These are phyloP conservation scores for Bipolaris zeicola DNA, from an alignment of 2,329 filamentous ascomycete species.

Conservation along the genomic window DNA sequence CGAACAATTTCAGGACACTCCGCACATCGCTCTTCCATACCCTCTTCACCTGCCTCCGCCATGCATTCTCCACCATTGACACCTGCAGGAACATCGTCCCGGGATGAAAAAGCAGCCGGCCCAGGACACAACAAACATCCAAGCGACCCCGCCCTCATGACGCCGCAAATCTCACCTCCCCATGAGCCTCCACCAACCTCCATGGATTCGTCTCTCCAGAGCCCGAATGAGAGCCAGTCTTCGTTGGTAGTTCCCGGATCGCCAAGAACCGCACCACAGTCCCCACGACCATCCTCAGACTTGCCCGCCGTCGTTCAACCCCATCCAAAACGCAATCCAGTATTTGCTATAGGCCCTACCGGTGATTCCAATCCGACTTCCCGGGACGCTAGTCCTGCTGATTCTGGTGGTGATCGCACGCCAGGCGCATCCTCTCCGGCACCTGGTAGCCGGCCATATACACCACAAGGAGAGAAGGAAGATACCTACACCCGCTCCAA, in stretches of 20 bases:
- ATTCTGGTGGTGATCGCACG: constrained; percentile 57
- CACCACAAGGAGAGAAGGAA: constrained; percentile 77
- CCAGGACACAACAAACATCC: constrained; percentile 46
- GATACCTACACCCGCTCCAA: constrained; percentile 88
- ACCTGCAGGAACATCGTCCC: constrained; percentile 74
- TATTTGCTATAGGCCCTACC: constrained; percentile 63
- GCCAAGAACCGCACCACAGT: constrained; percentile 40
- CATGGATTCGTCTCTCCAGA: constrained; percentile 38
- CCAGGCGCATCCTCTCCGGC: constrained; percentile 61
- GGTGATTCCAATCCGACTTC: constrained; percentile 61
- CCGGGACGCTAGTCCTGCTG: constrained; percentile 66
- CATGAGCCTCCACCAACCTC: constrained; percentile 60
- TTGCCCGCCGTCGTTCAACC: constrained; percentile 51
- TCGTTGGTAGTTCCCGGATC: constrained; percentile 36
- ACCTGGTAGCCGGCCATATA: constrained; percentile 72
- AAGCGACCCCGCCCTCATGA: constrained; percentile 58
- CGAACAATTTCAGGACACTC: constrained; percentile 60
- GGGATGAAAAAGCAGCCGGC: constrained; percentile 54
- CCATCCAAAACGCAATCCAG: constrained; percentile 56
- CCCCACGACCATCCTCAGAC: constrained; percentile 53
- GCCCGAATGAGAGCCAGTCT: constrained; percentile 24
- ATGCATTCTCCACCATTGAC: constrained; percentile 90
- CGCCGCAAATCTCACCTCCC: constrained; percentile 61
- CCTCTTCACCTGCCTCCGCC: constrained; percentile 70
- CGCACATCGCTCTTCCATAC: constrained; percentile 53